These are phyloP conservation scores for Hordeum vulgare DNA, from an alignment of 176 grass and related monocot genomes.

Conservation along the genomic window MorexV3_pseudomolecules_assembly NC_058520.1:414586818-414587317, in stretches of 20 bases:
- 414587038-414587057: background rate
- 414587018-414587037: background rate
- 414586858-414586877: background rate
- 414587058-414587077: background rate
- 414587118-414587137: too few relatives aligned
- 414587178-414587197: too few relatives aligned
- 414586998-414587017: background rate
- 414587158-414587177: too few relatives aligned
- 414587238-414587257: too few relatives aligned
- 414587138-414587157: too few relatives aligned
- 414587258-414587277: too few relatives aligned
- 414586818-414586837: slow-evolving; percentile 79
- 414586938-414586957: background rate
- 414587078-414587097: too few relatives aligned
- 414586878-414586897: background rate
- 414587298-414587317: too few relatives aligned
- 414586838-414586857: slow-evolving; percentile 14
- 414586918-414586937: background rate
- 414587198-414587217: too few relatives aligned
- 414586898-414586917: background rate
- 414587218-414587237: too few relatives aligned
- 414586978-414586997: background rate
- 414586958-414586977: background rate
- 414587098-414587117: too few relatives aligned
- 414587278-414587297: too few relatives aligned